A percentile compares a stretch with the other conserved stretches of the same genome.
Evolutionary conservation across 148 eudicot species (phyloP).

Genomic region (Rhododendron mucronatum): DNA sequence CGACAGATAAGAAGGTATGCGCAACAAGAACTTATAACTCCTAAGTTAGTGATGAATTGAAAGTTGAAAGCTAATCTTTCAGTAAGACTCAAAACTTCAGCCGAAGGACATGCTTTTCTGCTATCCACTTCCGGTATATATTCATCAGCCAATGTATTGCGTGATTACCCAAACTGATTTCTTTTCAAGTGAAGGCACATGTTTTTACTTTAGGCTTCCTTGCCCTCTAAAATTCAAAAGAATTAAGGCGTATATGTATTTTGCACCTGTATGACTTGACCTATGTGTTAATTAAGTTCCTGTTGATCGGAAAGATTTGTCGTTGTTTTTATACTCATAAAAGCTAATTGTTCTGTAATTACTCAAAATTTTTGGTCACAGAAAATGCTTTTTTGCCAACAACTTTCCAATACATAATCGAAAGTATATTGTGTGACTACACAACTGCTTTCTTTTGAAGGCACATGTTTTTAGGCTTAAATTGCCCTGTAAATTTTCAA

Average conservation of each 20-base stretch:
- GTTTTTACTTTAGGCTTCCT: background rate
- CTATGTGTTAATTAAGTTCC: background rate
- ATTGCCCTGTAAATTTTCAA: background rate
- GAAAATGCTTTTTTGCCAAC: background rate
- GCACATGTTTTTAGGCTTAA: background rate
- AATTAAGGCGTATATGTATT: background rate
- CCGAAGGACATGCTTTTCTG: background rate
- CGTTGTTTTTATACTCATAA: background rate
- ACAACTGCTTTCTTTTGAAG: background rate
- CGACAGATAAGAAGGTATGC: slow-evolving; percentile 87
- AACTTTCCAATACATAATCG: background rate
- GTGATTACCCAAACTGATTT: background rate
- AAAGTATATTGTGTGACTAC: background rate
- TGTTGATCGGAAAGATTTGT: background rate
- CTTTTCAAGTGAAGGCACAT: background rate
- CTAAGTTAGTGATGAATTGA: background rate
- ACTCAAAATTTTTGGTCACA: background rate
- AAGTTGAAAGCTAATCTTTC: background rate
- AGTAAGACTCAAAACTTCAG: background rate
- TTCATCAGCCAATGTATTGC: background rate
- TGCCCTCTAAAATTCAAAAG: background rate
- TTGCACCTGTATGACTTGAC: background rate
- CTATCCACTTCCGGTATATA: background rate
- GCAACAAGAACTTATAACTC: background rate
- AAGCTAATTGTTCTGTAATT: background rate